A percentile compares a stretch with the other conserved stretches of the same genome.
Conservation (phyloP, 768 basidiomycete species). For the Kwoniella mangroviensis region DNA sequence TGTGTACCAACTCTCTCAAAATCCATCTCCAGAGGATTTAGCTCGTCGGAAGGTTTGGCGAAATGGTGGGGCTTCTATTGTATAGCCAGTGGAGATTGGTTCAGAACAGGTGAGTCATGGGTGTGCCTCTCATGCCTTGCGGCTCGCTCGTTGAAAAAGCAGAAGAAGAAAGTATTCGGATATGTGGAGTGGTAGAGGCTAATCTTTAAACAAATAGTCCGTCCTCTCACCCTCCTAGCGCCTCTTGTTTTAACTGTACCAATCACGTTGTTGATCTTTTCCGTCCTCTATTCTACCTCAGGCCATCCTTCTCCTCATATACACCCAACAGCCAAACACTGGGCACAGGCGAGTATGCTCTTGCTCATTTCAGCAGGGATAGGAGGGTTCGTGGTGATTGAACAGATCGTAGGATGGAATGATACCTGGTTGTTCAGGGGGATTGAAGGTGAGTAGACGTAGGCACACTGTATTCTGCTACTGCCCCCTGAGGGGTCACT, state of each 20-base stretch:
- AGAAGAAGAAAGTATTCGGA: too few species aligned
- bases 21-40: background rate
- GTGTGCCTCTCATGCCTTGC: too few species aligned
- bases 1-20: slow-evolving; percentile 11
- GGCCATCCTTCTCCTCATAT: slow-evolving; percentile 18
- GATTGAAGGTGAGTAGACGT: background rate
- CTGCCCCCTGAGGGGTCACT: too few species aligned
- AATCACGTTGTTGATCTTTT: slow-evolving; percentile 1
- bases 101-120: slow-evolving; percentile 7
- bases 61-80: slow-evolving; percentile 14
- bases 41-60: background rate
- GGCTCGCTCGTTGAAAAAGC: too few species aligned
- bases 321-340: background rate
- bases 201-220: background rate
- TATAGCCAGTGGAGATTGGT: slow-evolving; percentile 1
- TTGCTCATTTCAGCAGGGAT: background rate
- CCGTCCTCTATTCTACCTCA: slow-evolving; percentile 13
- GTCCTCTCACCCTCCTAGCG: slow-evolving; percentile 5
- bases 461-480: too few species aligned
- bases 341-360: slow-evolving; percentile 6
- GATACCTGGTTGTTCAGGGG: slow-evolving; percentile 5
- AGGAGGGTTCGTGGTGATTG: slow-evolving; percentile 1
- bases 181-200: background rate
- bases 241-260: slow-evolving; percentile 7
- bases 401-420: slow-evolving; percentile 8